These are phyloP conservation scores for Naegleria lovaniensis DNA, from an alignment of 208 protist species.

Conservation along the genomic window DNA sequence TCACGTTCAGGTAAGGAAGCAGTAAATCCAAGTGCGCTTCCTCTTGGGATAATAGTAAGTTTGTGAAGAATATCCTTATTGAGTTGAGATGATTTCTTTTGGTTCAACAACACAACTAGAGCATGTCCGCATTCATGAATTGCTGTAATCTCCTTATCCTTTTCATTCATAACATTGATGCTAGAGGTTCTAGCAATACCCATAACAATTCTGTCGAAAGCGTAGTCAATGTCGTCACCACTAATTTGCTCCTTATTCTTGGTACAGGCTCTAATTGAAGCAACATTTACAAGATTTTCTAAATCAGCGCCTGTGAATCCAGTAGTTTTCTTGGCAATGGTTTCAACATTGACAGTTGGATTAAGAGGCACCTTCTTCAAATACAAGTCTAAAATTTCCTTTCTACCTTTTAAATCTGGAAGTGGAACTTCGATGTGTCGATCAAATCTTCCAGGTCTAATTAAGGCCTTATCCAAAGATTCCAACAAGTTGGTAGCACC, in stretches of 20 bases:
- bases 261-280: slow-evolving; percentile 69
- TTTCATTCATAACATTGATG: background rate
- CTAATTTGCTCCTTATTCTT: background rate
- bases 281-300: slow-evolving; percentile 81
- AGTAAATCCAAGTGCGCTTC: background rate
- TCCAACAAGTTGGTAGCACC: slow-evolving; percentile 96
- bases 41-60: slow-evolving; percentile 18
- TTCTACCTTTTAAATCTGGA: slow-evolving; percentile 52
- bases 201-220: background rate
- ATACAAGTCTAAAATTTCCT: slow-evolving; percentile 43
- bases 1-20: background rate
- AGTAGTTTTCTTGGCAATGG: slow-evolving; percentile 66
- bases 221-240: background rate
- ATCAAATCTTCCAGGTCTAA: slow-evolving; percentile 73
- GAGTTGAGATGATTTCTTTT: background rate
- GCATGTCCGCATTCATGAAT: slow-evolving; percentile 19
- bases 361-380: slow-evolving; percentile 4
- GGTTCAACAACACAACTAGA: background rate
- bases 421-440: slow-evolving; percentile 47
- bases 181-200: background rate
- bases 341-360: slow-evolving; percentile 13
- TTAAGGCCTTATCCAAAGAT: slow-evolving; percentile 81
- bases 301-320: slow-evolving; percentile 82
- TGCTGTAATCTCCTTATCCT: slow-evolving; percentile 14
- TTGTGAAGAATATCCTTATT: slow-evolving; percentile 7